These are phyloP conservation scores for Cordyceps farinosa DNA, from an alignment of 2,329 filamentous ascomycete species.

Conservation along the genomic window DNA sequence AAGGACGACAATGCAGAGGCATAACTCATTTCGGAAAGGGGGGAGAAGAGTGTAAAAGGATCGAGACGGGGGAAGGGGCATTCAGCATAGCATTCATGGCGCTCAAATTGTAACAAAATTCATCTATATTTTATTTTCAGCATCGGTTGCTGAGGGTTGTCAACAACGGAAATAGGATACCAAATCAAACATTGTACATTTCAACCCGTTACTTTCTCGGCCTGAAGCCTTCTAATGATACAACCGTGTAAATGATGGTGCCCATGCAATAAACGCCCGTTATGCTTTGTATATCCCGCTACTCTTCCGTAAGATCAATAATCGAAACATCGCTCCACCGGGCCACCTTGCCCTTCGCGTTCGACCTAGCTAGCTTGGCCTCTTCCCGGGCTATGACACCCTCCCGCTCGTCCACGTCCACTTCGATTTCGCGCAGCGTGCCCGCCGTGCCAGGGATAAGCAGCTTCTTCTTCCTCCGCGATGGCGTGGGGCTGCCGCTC, in stretches of 20 bases:
- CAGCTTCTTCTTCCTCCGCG: conserved; percentile 17
- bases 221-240: neutral
- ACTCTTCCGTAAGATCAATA: conserved; percentile 32
- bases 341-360: conserved; percentile 18
- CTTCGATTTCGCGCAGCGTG: conserved; percentile 13
- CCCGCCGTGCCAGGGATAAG: conserved; percentile 10
- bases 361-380: neutral
- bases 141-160: neutral
- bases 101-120: conserved; percentile 3
- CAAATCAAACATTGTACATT: conserved; percentile 4
- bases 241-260: neutral
- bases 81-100: conserved; percentile 12
- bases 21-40: neutral
- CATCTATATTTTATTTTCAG: neutral
- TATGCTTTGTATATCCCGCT: neutral
- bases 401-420: conserved; percentile 1
- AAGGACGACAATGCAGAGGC: conserved; percentile 22
- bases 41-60: conserved; percentile 4
- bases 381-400: neutral
- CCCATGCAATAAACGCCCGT: neutral
- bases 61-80: neutral
- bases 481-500: conserved; percentile 6
- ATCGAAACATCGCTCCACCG: conserved; percentile 33
- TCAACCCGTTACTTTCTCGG: neutral
- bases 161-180: neutral